These are phyloP conservation scores for Lodderomyces margitis DNA, from an alignment of 1,139 yeast species.

Conservation along the genomic window DNA sequence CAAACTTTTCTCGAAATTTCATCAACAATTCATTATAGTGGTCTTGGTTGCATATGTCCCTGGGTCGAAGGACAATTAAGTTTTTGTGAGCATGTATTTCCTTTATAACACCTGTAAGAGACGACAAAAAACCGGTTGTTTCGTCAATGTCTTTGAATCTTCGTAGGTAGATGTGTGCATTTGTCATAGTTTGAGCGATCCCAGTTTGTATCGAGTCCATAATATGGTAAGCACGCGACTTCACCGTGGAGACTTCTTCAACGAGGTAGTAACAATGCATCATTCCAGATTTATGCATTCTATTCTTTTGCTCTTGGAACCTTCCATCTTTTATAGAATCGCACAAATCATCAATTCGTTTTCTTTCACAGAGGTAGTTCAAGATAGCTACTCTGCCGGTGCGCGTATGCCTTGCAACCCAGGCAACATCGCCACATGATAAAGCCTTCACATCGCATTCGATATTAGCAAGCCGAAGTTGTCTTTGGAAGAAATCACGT, in stretches of 20 bases:
- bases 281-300: slow-evolving; percentile 70
- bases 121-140: slow-evolving; percentile 62
- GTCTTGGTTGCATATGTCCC: slow-evolving; percentile 48
- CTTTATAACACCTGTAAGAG: slow-evolving; percentile 53
- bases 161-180: slow-evolving; percentile 64
- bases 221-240: slow-evolving; percentile 38
- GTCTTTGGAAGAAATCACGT: slow-evolving; percentile 59
- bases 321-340: slow-evolving; percentile 85
- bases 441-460: slow-evolving; percentile 56
- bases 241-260: slow-evolving; percentile 59
- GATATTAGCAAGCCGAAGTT: slow-evolving; percentile 51
- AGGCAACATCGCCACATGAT: slow-evolving; percentile 81
- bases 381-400: slow-evolving; percentile 66
- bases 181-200: slow-evolving; percentile 67
- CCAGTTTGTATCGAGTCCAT: slow-evolving; percentile 73
- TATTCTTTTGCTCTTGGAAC: slow-evolving; percentile 76
- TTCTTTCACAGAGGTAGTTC: slow-evolving; percentile 83
- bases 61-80: slow-evolving; percentile 49
- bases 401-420: slow-evolving; percentile 73
- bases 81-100: slow-evolving; percentile 32
- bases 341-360: slow-evolving; percentile 82
- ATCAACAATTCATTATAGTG: slow-evolving; percentile 46
- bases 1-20: slow-evolving; percentile 45
- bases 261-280: slow-evolving; percentile 70
- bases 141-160: slow-evolving; percentile 73